These are phyloP conservation scores for Lachnellula subtilissima DNA, from an alignment of 2,329 filamentous ascomycete species.

Conservation along the genomic window DNA sequence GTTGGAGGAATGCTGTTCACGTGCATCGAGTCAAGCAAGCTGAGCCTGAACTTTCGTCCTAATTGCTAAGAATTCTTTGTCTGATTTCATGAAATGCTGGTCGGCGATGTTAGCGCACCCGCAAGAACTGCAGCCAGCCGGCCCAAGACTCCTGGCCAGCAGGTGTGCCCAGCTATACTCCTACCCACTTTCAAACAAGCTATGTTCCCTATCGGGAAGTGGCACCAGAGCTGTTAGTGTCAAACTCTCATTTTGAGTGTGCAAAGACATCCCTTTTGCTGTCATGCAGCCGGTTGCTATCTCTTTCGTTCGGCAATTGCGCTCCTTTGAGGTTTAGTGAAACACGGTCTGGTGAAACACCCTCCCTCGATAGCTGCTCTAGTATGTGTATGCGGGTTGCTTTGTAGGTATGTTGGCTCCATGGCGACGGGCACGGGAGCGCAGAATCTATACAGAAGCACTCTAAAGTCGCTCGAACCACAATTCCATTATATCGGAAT, in stretches of 20 bases:
- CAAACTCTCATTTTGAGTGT: slow-evolving; percentile 29
- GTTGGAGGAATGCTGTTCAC: slow-evolving; percentile 35
- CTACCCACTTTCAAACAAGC: slow-evolving; percentile 31
- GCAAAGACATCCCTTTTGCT: slow-evolving; percentile 19
- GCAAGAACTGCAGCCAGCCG: slow-evolving; percentile 46
- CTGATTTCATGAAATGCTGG: slow-evolving; percentile 33
- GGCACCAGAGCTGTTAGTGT: slow-evolving; percentile 27
- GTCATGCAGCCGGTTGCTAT: slow-evolving; percentile 25
- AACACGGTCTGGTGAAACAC: slow-evolving; percentile 23
- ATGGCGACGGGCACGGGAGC: slow-evolving; percentile 28
- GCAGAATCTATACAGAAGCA: slow-evolving; percentile 27
- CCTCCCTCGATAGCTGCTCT: slow-evolving; percentile 28
- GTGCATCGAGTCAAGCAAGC: slow-evolving; percentile 51
- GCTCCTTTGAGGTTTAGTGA: slow-evolving; percentile 22
- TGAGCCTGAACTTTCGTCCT: slow-evolving; percentile 19
- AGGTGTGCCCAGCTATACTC: slow-evolving; percentile 22
- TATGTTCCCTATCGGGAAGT: slow-evolving; percentile 27
- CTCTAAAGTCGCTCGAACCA: slow-evolving; percentile 24
- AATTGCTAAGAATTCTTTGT: slow-evolving; percentile 40
- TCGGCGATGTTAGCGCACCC: slow-evolving; percentile 30
- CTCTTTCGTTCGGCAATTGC: slow-evolving; percentile 23
- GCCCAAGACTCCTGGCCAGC: slow-evolving; percentile 29
- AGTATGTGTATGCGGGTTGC: slow-evolving; percentile 23
- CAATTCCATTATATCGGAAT: slow-evolving; percentile 17
- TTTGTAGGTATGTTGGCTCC: slow-evolving; percentile 22